Conservation (phyloP, 1,284 basidiomycete species). For the Microbotryomycetes sp. region DNA sequence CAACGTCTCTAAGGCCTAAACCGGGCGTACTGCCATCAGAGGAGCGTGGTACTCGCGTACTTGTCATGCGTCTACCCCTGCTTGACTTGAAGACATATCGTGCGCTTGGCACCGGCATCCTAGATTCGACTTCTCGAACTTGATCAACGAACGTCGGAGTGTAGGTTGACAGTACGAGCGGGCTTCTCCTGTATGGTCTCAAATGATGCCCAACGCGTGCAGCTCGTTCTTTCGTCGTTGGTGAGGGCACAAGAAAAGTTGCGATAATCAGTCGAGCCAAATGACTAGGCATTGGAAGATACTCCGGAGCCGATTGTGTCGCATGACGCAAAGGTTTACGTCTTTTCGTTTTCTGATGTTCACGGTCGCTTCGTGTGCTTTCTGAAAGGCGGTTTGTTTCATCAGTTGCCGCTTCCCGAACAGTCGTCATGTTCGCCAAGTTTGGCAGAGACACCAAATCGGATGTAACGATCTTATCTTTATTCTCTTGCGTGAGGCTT, state of each 20-base stretch:
- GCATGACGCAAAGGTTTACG: too few relatives aligned
- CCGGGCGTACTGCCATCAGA: neutral
- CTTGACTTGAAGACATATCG: neutral
- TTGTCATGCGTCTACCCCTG: neutral
- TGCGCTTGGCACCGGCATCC: neutral
- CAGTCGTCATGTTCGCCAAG: too few relatives aligned
- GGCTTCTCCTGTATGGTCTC: neutral
- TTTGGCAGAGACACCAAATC: too few relatives aligned
- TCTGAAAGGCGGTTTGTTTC: too few relatives aligned
- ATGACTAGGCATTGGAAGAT: neutral
- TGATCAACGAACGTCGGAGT: neutral
- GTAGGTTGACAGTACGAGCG: neutral
- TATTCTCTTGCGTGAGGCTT: too few relatives aligned
- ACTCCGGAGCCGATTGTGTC: neutral
- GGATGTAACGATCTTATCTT: too few relatives aligned
- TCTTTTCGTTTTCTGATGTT: too few relatives aligned
- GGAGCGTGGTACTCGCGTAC: neutral
- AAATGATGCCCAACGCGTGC: neutral
- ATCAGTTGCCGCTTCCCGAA: too few relatives aligned
- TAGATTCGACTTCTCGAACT: neutral
- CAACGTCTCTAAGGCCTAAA: neutral
- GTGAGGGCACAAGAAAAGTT: neutral
- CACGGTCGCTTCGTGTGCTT: too few relatives aligned
- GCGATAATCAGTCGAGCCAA: neutral
- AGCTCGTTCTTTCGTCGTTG: neutral